These are phyloP conservation scores for Nannochloropsis granulata DNA, from an alignment of 108 stramenopile species.

Conservation along the genomic window DNA sequence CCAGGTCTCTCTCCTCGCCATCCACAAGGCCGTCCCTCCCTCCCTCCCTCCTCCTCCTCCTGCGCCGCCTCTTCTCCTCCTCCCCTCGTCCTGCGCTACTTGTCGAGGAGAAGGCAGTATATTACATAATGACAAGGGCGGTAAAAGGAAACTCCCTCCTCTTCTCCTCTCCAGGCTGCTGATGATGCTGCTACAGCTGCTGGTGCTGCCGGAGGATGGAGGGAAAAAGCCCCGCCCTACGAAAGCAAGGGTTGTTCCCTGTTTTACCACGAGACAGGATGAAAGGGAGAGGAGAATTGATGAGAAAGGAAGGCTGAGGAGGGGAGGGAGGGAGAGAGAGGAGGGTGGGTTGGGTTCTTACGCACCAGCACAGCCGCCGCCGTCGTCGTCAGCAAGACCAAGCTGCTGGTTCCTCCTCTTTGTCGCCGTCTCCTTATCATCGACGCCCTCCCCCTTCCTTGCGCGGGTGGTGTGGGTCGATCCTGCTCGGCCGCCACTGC, in stretches of 20 bases:
- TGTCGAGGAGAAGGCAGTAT: too few species aligned
- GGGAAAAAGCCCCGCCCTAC: background rate
- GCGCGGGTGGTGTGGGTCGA: background rate
- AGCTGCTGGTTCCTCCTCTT: background rate
- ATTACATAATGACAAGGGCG: too few species aligned
- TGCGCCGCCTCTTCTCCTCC: background rate
- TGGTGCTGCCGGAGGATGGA: background rate
- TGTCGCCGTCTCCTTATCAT: background rate
- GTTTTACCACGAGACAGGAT: background rate
- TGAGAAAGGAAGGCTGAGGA: background rate
- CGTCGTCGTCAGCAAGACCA: background rate
- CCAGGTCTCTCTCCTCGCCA: background rate
- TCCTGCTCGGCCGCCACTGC: background rate
- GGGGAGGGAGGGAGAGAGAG: background rate
- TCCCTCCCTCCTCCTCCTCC: background rate
- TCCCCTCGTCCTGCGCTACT: background rate
- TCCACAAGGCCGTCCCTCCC: background rate
- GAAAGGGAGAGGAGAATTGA: background rate
- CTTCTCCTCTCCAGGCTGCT: background rate
- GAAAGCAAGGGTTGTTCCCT: background rate
- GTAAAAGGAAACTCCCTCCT: background rate
- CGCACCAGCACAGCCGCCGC: background rate
- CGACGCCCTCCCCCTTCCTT: background rate
- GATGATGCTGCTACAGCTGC: background rate
- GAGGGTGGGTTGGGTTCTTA: background rate